These are phyloP conservation scores for Phytopythium litorale DNA, from an alignment of 352 stramenopile species.

Conservation along the genomic window DNA sequence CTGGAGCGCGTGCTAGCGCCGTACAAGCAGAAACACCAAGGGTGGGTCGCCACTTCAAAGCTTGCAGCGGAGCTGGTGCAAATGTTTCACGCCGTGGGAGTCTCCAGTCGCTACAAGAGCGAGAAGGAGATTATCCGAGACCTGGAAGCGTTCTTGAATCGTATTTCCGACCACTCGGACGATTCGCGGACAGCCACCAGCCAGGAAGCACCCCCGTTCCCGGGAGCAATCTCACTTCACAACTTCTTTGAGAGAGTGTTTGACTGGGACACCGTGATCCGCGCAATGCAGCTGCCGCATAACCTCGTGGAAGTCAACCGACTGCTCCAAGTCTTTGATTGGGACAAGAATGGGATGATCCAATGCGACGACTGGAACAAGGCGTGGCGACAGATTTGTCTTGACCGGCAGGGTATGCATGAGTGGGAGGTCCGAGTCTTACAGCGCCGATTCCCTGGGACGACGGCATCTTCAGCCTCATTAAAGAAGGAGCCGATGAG, in stretches of 20 bases:
- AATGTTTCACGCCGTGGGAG: slow-evolving; percentile 16
- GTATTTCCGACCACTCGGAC: neutral
- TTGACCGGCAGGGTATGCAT: slow-evolving; percentile 7
- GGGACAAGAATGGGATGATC: slow-evolving; percentile 30
- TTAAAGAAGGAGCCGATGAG: neutral
- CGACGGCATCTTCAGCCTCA: neutral
- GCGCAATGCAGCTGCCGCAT: slow-evolving; percentile 24
- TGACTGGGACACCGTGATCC: slow-evolving; percentile 32
- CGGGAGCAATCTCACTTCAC: slow-evolving; percentile 20
- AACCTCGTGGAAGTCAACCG: slow-evolving; percentile 42
- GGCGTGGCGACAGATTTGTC: slow-evolving; percentile 30
- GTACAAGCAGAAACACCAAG: slow-evolving; percentile 6
- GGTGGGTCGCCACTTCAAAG: slow-evolving; percentile 9
- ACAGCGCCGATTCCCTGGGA: slow-evolving; percentile 25
- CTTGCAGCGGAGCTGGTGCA: slow-evolving; percentile 15
- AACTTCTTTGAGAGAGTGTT: slow-evolving; percentile 43
- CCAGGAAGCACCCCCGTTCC: neutral
- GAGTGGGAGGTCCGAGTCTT: slow-evolving; percentile 45
- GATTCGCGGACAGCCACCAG: too few species aligned
- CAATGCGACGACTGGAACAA: slow-evolving; percentile 40
- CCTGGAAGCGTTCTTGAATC: neutral
- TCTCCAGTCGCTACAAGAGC: neutral
- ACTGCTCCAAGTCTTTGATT: slow-evolving; percentile 46
- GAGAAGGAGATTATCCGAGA: neutral
- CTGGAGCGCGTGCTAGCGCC: slow-evolving; percentile 15